phyloP scores from a whole-genome alignment of 176 grass and related monocot genomes.

The Echinochloa phyllopogon region DNA sequence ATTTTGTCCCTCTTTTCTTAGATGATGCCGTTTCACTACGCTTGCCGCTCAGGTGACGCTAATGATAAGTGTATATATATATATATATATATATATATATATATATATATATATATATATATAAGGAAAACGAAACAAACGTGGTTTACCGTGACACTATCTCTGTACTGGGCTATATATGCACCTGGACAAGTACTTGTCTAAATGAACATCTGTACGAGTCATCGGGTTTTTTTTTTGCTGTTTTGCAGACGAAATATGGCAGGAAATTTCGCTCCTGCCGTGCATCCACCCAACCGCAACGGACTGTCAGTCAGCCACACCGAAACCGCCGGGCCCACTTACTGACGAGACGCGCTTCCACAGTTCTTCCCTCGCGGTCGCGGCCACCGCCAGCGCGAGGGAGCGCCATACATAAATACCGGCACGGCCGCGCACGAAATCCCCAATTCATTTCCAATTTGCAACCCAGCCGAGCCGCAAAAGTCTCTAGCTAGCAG shows the following conservation, averaged over 20 bases:
- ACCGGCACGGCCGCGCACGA: neutral
- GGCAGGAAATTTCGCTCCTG: neutral
- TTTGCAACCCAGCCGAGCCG: neutral
- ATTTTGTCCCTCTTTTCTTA: too few species aligned
- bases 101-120: too few species aligned
- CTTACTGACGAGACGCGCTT: neutral
- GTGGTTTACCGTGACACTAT: too few species aligned
- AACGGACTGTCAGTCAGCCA: neutral
- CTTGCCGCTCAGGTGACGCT: too few species aligned
- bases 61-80: too few species aligned
- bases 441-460: neutral
- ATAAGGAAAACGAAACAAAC: too few species aligned
- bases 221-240: too few species aligned
- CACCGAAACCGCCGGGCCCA: neutral
- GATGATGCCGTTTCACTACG: too few species aligned
- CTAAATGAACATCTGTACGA: neutral
- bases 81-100: too few species aligned
- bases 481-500: neutral
- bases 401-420: conserved; percentile 14
- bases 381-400: neutral
- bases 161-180: too few species aligned
- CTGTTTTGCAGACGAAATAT: too few species aligned
- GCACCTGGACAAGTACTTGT: too few species aligned
- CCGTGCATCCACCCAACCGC: neutral
- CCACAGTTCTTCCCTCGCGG: neutral